phyloP scores from a whole-genome alignment of 2,329 filamentous ascomycete genomes.

The Eurotiales sp. region DNA sequence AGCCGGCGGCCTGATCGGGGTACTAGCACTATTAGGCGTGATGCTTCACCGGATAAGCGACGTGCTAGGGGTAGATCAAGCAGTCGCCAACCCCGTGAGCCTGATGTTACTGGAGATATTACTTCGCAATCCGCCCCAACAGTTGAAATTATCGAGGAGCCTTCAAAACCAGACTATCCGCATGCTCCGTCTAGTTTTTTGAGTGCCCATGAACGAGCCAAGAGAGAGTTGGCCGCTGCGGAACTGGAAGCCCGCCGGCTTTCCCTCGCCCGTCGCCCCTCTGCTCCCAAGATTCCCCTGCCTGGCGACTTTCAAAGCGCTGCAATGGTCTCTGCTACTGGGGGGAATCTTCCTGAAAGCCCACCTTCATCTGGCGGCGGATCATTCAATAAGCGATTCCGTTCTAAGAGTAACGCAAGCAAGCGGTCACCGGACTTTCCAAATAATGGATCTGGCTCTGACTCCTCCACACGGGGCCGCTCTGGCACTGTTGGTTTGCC shows the following conservation, averaged over 20 bases:
- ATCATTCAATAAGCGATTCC: constrained; percentile 29
- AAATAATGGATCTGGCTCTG: constrained; percentile 38
- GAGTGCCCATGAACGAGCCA: constrained; percentile 59
- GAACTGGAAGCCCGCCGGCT: constrained; percentile 85
- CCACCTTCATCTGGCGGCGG: constrained; percentile 34
- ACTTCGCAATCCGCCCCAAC: constrained; percentile 3
- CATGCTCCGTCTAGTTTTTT: constrained; percentile 19
- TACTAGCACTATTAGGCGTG: constrained; percentile 38
- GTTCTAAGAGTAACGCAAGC: constrained; percentile 29
- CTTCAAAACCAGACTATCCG: constrained; percentile 20
- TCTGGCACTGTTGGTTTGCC: constrained; percentile 69
- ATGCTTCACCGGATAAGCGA: constrained; percentile 45
- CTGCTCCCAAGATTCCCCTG: constrained; percentile 74
- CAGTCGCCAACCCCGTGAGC: constrained; percentile 25
- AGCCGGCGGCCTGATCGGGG: constrained; percentile 47
- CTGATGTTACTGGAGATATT: constrained; percentile 10
- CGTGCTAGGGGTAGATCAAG: constrained; percentile 31
- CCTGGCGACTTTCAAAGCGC: constrained; percentile 53
- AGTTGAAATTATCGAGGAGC: constrained; percentile 19
- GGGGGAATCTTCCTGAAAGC: constrained; percentile 39
- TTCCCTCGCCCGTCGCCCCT: constrained; percentile 75
- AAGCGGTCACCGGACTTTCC: constrained; percentile 38
- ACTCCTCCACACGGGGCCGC: constrained; percentile 37
- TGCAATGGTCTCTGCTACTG: constrained; percentile 35
- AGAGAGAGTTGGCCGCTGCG: constrained; percentile 72